Conservation (phyloP, 2,329 filamentous ascomycete species). For the Harringtonia aguacate region DNA sequence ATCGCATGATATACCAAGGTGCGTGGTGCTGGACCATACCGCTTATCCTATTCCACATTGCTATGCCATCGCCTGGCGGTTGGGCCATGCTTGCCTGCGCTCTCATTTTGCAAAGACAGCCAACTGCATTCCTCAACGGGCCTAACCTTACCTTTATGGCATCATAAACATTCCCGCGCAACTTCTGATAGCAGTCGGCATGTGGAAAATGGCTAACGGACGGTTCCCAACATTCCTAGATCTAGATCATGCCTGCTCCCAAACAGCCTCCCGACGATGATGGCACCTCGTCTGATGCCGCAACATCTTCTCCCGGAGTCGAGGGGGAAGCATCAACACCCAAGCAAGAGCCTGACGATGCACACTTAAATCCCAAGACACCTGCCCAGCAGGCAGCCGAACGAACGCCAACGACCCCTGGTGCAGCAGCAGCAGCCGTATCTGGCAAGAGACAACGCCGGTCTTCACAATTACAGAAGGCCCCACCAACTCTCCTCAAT, state of each 20-base stretch:
- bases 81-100: no score
- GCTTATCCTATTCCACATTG: no score
- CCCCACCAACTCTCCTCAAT: conserved; percentile 38
- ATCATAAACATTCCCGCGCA: no score
- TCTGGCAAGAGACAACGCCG: conserved; percentile 10
- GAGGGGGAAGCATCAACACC: conserved; percentile 4
- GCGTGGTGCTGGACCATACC: neutral
- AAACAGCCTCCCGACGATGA: conserved; percentile 10
- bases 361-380: conserved; percentile 14
- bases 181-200: no score
- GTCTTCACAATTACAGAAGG: conserved; percentile 27
- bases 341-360: conserved; percentile 13
- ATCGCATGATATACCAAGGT: conserved; percentile 7
- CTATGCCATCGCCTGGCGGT: no score
- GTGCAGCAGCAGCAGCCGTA: conserved; percentile 13
- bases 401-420: conserved; percentile 28
- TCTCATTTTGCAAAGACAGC: no score
- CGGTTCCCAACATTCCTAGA: neutral
- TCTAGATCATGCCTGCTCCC: conserved; percentile 13
- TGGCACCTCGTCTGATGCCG: conserved; percentile 5
- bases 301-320: conserved; percentile 1
- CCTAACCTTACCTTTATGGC: neutral
- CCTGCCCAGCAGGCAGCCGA: conserved; percentile 25
- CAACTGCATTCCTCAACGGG: no score
- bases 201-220: conserved; percentile 5